Base-by-base conservation (phyloP, 371 early-diverging fungal species). In the Mortierella sp. region DNA sequence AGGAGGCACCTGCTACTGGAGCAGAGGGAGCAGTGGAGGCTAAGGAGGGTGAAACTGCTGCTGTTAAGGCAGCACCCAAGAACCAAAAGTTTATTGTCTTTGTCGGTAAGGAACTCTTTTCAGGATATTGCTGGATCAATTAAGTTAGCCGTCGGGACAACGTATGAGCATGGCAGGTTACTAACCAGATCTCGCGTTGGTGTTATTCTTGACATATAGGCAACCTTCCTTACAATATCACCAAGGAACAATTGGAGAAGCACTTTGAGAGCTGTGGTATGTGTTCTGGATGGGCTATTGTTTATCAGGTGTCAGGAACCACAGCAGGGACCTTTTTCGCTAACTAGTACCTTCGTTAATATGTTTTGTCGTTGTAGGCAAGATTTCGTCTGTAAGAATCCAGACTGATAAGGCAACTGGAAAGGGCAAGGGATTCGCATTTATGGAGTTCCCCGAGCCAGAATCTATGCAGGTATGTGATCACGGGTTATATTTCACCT, bases 371-470 rank as follows among this genome's bases (percentile, higher is more conserved):
- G 32, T 1, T 18, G 14, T 55, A 84, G 93, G 89, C 70, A 88
- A 87, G 58, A 90, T 93, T 48, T 87, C 88, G 16, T 92, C 94
- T 0, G 90, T 93, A 7, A 94, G 96, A 65, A 80, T 96, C 14
- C 90, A 94, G 83, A 95, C 95, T 5, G 94, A 95, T 83, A 95
- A 94, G 78, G 87, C 87, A 4, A 95, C 96, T 0, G 92, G 93
- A 48, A 94, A 94, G 79, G 92, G 93, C 77, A 94, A 95, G 77
- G 96, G 96, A 1, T 96, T 93, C 84, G 95, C 95, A 11, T 96
- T 96, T 89, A 88, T 93, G 75, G 96, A 96, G 86, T 93, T 96
- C 76, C 89, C 89, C 46, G 89, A 90, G 55, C 82, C 91, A 8
- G 89, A 89, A 41, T 86, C 91, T 60, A 84, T 94, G 76, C 90